Percentiles rank a stretch among this genome's conserved stretches.
Conservation (phyloP, 805 yeast genomes). For the Candida cerambycidarum region DNA sequence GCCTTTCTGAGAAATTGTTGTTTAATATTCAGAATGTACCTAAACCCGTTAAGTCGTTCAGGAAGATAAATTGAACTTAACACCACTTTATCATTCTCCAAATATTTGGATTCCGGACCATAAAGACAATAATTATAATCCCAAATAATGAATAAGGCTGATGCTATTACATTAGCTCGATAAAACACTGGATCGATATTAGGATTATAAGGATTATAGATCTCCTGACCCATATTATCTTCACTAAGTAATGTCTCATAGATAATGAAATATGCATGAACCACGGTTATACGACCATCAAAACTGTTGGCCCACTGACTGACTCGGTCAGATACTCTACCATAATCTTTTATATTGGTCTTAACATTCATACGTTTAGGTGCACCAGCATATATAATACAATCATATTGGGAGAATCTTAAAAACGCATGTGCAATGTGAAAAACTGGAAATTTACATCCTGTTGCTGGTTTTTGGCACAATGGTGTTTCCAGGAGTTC, state of each 20-base stretch:
- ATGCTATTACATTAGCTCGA: conserved; percentile 40
- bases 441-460: conserved; percentile 18
- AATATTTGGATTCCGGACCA: conserved; percentile 41
- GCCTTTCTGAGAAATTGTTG: not conserved
- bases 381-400: conserved; percentile 26
- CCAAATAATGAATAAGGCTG: conserved; percentile 48
- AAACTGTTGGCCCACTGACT: conserved; percentile 48
- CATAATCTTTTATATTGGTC: conserved; percentile 35
- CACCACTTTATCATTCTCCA: conserved; percentile 1
- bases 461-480: conserved; percentile 14
- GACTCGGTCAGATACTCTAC: conserved; percentile 47
- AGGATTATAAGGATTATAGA: conserved; percentile 40
- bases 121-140: conserved; percentile 45
- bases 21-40: conserved; percentile 33
- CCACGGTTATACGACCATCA: conserved; percentile 51
- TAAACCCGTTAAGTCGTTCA: conserved; percentile 37
- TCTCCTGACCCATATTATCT: conserved; percentile 7
- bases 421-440: conserved; percentile 24
- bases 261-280: conserved; percentile 59
- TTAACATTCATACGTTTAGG: conserved; percentile 44
- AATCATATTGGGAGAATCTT: conserved; percentile 24
- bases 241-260: conserved; percentile 35
- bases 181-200: conserved; percentile 44
- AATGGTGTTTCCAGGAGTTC: conserved; percentile 3
- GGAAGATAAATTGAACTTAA: conserved; percentile 3